phyloP scores from a whole-genome alignment of 441 rosid genomes.

The Omphalea diandra region DNA sequence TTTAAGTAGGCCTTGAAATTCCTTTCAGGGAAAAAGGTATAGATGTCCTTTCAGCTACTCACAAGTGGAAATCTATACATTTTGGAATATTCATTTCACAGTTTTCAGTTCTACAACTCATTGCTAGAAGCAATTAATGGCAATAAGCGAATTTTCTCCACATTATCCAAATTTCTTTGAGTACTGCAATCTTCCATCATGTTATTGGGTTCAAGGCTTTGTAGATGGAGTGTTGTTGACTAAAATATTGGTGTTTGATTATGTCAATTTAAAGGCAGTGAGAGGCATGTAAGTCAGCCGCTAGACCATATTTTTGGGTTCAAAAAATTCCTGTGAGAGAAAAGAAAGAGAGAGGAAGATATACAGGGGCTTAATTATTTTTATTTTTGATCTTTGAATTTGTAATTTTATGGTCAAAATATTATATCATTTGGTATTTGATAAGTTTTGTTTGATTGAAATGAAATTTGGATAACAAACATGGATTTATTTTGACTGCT shows the following conservation, averaged over 20 bases:
- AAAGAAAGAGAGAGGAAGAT: background rate
- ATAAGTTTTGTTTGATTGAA: background rate
- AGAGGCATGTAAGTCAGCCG: background rate
- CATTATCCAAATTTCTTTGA: background rate
- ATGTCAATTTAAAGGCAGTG: background rate
- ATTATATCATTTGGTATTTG: no score
- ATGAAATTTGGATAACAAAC: no score
- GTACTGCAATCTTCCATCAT: background rate
- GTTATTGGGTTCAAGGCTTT: background rate
- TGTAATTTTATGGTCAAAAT: no score
- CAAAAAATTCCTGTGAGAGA: background rate
- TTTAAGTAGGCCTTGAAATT: background rate
- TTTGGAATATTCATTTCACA: background rate
- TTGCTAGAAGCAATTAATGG: background rate
- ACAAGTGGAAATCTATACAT: no score
- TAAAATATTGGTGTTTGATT: background rate
- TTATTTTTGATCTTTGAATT: no score
- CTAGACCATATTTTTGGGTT: background rate
- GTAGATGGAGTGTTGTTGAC: background rate
- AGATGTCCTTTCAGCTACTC: no score
- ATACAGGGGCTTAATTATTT: background rate
- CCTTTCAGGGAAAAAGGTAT: background rate
- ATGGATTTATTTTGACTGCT: background rate
- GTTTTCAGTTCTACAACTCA: no score
- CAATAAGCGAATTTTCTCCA: background rate